Base-by-base conservation (phyloP, 2,329 filamentous ascomycete species). In the Aureobasidium mangrovei region DNA sequence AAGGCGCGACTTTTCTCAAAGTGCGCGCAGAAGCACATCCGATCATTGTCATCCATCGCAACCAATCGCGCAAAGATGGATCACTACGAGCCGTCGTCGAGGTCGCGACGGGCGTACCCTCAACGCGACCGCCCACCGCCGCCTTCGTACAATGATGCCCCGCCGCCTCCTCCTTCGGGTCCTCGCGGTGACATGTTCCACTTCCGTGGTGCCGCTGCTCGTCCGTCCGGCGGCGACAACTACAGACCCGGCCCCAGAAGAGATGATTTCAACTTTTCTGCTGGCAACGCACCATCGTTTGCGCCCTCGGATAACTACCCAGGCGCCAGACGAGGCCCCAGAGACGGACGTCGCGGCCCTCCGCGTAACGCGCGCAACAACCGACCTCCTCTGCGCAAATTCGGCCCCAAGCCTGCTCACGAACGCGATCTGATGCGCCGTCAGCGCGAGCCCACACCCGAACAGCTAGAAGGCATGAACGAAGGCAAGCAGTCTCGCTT, bases 381-480 rank as follows among this genome's bases (percentile, higher is more conserved):
- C 8, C 40, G 40, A 27, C 9, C 8, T 7, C 26, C 35, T 9
- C 44, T 33, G 38, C 52, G 62, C 26, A 56, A 55, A 42, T 61
- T 59, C 41, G 55, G 52, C 26, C 62, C 63, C 31, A 62, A 62
- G 39, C 66, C 70, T 32, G 69, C 74, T 3, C 69, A 75, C 49
- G 67, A 71, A 57, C 73, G 74, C 54, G 68, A 69, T 18, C 66
- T 77, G 29, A 64, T 77, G n/a, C 66, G 64, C 29, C 60, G 63
- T 5, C 66, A 63, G 42, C 67, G 72, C 44, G 68, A 69, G 26
- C 65, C 67, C 28, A 73, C 67, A 31, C 70, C 73, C 3, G 74
- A 77, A 62, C 73, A 70, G 51, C 62, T 73, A 43, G 61, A 69
- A 32, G 74, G 74, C 55, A 73, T 76, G 63, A 65, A 65, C 10